These are phyloP conservation scores for Alternaria tenuissima DNA, from an alignment of 2,329 filamentous ascomycete species.

Conservation along the genomic window DNA sequence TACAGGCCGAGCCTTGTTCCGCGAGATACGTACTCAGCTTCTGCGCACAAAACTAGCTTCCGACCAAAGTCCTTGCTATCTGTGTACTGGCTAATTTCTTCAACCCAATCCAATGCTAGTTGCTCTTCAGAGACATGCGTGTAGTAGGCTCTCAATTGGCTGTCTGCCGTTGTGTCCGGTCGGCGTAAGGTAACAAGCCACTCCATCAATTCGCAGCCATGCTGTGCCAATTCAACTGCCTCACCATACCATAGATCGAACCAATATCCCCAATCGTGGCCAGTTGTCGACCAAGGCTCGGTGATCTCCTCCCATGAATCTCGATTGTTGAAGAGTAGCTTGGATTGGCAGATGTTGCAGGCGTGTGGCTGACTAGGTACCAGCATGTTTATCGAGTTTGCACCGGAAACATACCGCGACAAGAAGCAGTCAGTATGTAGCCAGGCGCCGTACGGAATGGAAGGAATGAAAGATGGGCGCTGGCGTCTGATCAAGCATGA, in stretches of 20 bases:
- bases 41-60: not conserved
- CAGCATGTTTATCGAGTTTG: not conserved
- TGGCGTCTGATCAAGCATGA: not conserved
- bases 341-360: not conserved
- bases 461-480: not conserved
- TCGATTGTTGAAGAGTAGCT: not conserved
- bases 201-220: not conserved
- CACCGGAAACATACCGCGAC: not conserved
- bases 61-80: not conserved
- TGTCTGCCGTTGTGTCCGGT: not conserved
- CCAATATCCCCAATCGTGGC: not conserved
- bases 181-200: not conserved
- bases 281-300: not conserved
- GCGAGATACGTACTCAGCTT: not conserved
- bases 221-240: not conserved
- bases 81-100: not conserved
- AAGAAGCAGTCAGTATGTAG: not conserved
- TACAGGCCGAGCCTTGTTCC: not conserved
- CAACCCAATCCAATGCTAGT: not conserved
- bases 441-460: not conserved
- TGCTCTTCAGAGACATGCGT: not conserved
- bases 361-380: not conserved
- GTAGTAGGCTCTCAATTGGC: not conserved
- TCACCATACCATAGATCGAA: not conserved
- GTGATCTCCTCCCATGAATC: not conserved